Conservation (phyloP, 495 filamentous ascomycete genomes). For the Mytilinidion resinicola region DNA sequence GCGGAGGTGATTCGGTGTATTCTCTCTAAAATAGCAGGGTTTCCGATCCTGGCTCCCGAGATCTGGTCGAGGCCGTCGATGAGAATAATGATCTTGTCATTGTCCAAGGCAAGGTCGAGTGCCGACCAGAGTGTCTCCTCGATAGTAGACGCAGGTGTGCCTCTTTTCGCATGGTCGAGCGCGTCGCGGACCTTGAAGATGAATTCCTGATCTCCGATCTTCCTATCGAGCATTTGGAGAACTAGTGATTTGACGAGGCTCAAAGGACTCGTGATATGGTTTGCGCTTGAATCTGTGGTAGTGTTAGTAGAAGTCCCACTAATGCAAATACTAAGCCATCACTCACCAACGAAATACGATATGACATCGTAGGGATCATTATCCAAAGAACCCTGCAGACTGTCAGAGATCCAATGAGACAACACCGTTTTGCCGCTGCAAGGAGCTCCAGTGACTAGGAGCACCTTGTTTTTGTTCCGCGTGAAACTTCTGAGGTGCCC, state of each 20-base stretch:
- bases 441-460: constrained; percentile 49
- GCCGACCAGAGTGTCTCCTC: constrained; percentile 46
- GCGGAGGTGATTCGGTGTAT: constrained; percentile 15
- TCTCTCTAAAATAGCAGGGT: constrained; percentile 14
- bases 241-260: constrained; percentile 21
- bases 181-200: constrained; percentile 7
- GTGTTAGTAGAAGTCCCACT: background rate
- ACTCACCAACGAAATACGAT: constrained; percentile 47
- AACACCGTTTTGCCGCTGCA: constrained; percentile 57
- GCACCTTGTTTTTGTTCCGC: constrained; percentile 41
- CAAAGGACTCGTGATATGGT: constrained; percentile 14
- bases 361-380: constrained; percentile 49
- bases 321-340: background rate
- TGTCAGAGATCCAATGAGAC: constrained; percentile 54
- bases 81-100: constrained; percentile 15
- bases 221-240: constrained; percentile 21
- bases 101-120: constrained; percentile 13
- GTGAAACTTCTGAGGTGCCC: constrained; percentile 49
- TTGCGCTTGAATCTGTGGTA: constrained; percentile 14
- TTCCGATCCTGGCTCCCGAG: constrained; percentile 17
- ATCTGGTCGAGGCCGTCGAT: constrained; percentile 23
- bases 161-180: constrained; percentile 7
- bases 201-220: constrained; percentile 13
- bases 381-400: constrained; percentile 51
- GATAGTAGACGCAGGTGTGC: constrained; percentile 3